Evolutionary conservation across 2,329 filamentous ascomycete species (phyloP).

Genomic region (Magnaporthales sp.): DNA sequence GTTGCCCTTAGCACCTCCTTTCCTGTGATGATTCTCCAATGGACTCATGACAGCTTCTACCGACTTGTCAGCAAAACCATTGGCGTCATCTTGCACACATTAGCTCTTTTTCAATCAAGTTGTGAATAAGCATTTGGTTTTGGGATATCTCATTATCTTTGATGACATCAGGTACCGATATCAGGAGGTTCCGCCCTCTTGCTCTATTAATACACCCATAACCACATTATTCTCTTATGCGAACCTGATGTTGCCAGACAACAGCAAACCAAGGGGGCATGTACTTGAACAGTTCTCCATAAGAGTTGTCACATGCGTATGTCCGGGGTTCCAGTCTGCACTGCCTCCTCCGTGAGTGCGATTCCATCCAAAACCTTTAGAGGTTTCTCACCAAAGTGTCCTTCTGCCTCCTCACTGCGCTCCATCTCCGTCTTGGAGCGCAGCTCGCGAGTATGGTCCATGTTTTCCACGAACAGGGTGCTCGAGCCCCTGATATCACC

Average conservation of each 20-base stretch:
- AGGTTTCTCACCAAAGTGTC: slow-evolving; percentile 27
- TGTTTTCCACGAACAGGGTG: neutral
- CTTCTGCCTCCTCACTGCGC: slow-evolving; percentile 20
- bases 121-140: neutral
- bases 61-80: neutral
- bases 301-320: slow-evolving; percentile 21
- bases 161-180: neutral
- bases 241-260: neutral
- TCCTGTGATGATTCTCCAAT: neutral
- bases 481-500: neutral
- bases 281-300: neutral
- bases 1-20: neutral
- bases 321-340: slow-evolving; percentile 36
- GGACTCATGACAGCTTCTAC: neutral
- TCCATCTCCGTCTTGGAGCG: slow-evolving; percentile 18
- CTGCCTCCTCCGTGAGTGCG: slow-evolving; percentile 47
- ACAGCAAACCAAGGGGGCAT: neutral
- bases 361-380: slow-evolving; percentile 42
- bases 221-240: neutral
- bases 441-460: neutral
- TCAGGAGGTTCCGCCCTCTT: neutral
- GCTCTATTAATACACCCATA: neutral
- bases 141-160: neutral
- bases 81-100: neutral
- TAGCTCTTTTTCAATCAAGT: neutral